Base-by-base conservation (phyloP, 495 filamentous ascomycete species). In the Penicillium cinerascens region DNA sequence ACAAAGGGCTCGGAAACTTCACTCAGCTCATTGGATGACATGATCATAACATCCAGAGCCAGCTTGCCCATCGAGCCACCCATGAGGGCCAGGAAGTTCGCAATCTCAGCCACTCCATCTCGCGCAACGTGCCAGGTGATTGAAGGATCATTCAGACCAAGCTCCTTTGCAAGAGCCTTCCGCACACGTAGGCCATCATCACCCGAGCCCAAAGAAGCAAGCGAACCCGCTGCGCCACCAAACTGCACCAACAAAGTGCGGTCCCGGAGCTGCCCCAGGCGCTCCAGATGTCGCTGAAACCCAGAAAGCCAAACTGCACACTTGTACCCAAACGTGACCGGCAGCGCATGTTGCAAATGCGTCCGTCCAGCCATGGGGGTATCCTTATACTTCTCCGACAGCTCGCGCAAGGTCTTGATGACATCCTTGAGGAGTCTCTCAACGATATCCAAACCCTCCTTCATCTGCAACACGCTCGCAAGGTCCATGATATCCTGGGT, bases 401-500 rank as follows among this genome's bases (percentile, higher is more conserved):
- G 54, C 5, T 49, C 45, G 10, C 65, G 64, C 27, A 81, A 54
- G 2, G 63, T 67, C 21, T 52, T 44, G 29, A 73, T 68, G 21
- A 77, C 56, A 2, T 64, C 64, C 4, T 59, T 47, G 16, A 81
- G 63, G 9, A 68, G 55, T 23, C 56, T 35, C 35, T 74, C 67
- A 6, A 79, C 65, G n/a, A 78, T 64, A 5, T 61, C 65, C 15
- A 81, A 59, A 0, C 76, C 76, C 11, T 63, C 53, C 55, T 71
- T 70, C 60, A 81, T 77, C 52, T 81, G 78, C 17, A 81, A 57
- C 8, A 80, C 64, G 18, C 65, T 70, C 1, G 75, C 77, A 6
- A 71, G 65, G 48, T 81, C 78, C 73, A 78, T 78, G 40, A 81
- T 78, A 55, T 81, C 77, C 51, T 81, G 78, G n/a, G 78, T 81